A percentile compares a stretch with the other conserved stretches of the same genome.
These are phyloP conservation scores for Nicotiana knightiana DNA, from an alignment of 257 asterid species.

Conservation along the genomic window DNA sequence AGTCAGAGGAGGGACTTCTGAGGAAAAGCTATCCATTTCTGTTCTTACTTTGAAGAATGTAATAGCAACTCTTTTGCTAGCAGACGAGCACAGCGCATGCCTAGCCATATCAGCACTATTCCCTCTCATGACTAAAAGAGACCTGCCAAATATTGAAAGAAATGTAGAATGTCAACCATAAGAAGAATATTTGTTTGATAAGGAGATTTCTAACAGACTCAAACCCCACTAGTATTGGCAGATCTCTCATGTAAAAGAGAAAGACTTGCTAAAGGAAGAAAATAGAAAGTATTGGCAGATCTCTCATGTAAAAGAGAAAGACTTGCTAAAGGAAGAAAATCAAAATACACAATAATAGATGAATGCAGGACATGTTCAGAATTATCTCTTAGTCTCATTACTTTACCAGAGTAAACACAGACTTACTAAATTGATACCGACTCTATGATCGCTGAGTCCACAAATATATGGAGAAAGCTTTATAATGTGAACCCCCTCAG, in stretches of 20 bases:
- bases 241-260: not conserved
- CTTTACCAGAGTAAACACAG: not conserved
- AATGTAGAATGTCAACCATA: not conserved
- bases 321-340: not conserved
- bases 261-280: not conserved
- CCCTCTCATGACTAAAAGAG: constrained; percentile 88
- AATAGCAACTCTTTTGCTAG: constrained; percentile 69
- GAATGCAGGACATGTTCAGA: not conserved
- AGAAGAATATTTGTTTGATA: not conserved
- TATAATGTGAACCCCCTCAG: not conserved
- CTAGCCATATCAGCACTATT: constrained; percentile 83
- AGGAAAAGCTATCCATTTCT: constrained; percentile 26
- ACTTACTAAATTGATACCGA: not conserved
- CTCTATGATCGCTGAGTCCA: not conserved
- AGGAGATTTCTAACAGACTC: not conserved
- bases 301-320: not conserved
- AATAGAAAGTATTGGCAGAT: not conserved
- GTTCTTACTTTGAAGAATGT: constrained; percentile 73
- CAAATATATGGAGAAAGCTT: not conserved
- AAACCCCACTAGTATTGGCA: not conserved
- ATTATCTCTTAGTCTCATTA: not conserved
- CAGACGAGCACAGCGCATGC: constrained; percentile 88
- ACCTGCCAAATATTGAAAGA: constrained; percentile 36
- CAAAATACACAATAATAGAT: not conserved
- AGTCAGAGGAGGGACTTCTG: constrained; percentile 23